phyloP scores from a whole-genome alignment of 805 yeast genomes.

The Candida chauliodis region DNA sequence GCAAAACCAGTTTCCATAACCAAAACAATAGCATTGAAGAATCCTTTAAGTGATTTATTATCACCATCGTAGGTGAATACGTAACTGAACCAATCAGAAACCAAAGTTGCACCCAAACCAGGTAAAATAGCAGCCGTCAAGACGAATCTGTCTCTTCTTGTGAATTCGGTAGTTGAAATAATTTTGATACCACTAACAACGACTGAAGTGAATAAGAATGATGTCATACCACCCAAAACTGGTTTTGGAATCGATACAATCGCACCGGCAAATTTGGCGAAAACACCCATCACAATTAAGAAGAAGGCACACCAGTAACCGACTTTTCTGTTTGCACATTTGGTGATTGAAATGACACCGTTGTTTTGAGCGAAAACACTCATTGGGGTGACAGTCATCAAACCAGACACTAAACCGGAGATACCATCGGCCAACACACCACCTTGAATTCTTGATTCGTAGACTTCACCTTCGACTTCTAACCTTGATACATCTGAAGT shows the following conservation, averaged over 20 bases:
- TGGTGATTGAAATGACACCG: constrained; percentile 89
- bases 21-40: constrained; percentile 63
- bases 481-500: constrained; percentile 87
- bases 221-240: constrained; percentile 80
- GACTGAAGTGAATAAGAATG: constrained; percentile 71
- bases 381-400: constrained; percentile 84
- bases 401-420: constrained; percentile 71
- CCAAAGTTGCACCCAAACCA: constrained; percentile 66
- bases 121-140: constrained; percentile 61
- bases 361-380: constrained; percentile 93
- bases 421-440: constrained; percentile 88
- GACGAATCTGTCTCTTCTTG: constrained; percentile 72
- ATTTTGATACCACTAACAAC: constrained; percentile 72
- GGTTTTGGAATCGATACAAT: constrained; percentile 54
- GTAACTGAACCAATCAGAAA: constrained; percentile 59
- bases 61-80: constrained; percentile 66
- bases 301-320: constrained; percentile 83
- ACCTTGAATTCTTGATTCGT: constrained; percentile 87
- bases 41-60: constrained; percentile 55
- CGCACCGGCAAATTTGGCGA: constrained; percentile 87
- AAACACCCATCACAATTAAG: constrained; percentile 80
- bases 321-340: constrained; percentile 80
- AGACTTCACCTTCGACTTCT: constrained; percentile 76
- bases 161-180: constrained; percentile 57
- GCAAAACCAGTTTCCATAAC: constrained; percentile 76